These are phyloP conservation scores for Penicillium samsonianum DNA, from an alignment of 495 filamentous ascomycete genomes.

Conservation along the genomic window DNA sequence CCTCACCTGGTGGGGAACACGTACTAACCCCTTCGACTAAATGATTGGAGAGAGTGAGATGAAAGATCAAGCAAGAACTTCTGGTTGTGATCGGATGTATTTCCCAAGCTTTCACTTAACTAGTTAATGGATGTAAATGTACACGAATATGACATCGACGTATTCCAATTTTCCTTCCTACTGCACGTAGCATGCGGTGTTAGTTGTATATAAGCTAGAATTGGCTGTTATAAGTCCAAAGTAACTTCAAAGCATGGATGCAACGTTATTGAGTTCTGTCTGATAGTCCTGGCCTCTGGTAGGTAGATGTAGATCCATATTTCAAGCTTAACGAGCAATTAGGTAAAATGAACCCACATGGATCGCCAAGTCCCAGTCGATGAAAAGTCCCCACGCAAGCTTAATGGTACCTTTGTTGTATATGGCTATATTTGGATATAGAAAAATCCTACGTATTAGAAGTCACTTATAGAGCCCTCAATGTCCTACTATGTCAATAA, in stretches of 20 bases:
- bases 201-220: not conserved
- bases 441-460: not conserved
- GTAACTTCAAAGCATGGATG: too few relatives aligned
- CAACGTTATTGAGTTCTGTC: too few relatives aligned
- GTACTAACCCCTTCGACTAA: slow-evolving; percentile 79
- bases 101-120: not conserved
- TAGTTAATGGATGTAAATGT: slow-evolving; percentile 13
- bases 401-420: not conserved
- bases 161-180: not conserved
- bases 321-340: not conserved
- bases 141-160: slow-evolving; percentile 8
- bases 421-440: not conserved
- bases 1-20: slow-evolving; percentile 96
- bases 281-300: not conserved
- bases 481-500: not conserved
- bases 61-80: not conserved
- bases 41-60: slow-evolving; percentile 6
- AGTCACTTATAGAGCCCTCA: not conserved
- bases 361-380: slow-evolving; percentile 2
- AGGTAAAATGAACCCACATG: slow-evolving; percentile 7
- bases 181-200: not conserved
- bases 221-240: too few relatives aligned
- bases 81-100: not conserved
- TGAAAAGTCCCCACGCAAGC: not conserved
- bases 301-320: not conserved